These are phyloP conservation scores for Botrytis sinoallii DNA, from an alignment of 2,329 filamentous ascomycete genomes.

Conservation along the genomic window DNA sequence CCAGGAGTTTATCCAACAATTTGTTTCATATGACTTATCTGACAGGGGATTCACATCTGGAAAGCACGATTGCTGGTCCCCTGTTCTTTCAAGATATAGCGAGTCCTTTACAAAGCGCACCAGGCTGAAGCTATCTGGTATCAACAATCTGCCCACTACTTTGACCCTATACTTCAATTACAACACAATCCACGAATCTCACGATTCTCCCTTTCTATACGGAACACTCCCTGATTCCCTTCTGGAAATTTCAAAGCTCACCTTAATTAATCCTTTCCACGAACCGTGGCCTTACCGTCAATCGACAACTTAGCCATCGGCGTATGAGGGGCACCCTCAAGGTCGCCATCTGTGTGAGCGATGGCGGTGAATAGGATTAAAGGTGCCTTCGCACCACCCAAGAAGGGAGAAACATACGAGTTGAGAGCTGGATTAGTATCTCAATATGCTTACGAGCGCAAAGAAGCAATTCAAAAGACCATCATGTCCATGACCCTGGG, in stretches of 20 bases:
- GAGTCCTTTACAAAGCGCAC: conserved; percentile 17
- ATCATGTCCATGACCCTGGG: conserved; percentile 99
- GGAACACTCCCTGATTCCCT: not conserved
- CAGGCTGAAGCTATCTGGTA: conserved; percentile 17
- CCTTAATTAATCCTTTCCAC: conserved; percentile 10
- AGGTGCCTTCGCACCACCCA: conserved; percentile 86
- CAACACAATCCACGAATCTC: conserved; percentile 1
- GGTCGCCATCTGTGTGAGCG: conserved; percentile 41
- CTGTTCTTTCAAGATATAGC: conserved; percentile 21
- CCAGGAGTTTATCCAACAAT: not conserved
- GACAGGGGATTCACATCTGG: conserved; percentile 24
- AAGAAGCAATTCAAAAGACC: conserved; percentile 98
- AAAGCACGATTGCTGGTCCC: conserved; percentile 19
- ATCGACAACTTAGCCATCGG: conserved; percentile 29
- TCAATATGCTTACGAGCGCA: conserved; percentile 98
- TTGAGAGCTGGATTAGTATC: conserved; percentile 92
- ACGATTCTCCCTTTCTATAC: not conserved
- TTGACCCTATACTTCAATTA: conserved; percentile 15
- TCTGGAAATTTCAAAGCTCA: not conserved
- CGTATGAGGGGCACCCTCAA: conserved; percentile 40
- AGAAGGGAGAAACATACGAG: conserved; percentile 98
- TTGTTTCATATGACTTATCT: conserved; percentile 28
- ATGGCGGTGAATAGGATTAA: conserved; percentile 98
- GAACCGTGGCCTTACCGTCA: conserved; percentile 28
- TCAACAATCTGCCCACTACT: conserved; percentile 14